Evolutionary conservation across 129 eudicot species (phyloP), one percentile per base, ranked within the genome.

Genomic region (Pseudognaphalium luteoalbum): DNA sequence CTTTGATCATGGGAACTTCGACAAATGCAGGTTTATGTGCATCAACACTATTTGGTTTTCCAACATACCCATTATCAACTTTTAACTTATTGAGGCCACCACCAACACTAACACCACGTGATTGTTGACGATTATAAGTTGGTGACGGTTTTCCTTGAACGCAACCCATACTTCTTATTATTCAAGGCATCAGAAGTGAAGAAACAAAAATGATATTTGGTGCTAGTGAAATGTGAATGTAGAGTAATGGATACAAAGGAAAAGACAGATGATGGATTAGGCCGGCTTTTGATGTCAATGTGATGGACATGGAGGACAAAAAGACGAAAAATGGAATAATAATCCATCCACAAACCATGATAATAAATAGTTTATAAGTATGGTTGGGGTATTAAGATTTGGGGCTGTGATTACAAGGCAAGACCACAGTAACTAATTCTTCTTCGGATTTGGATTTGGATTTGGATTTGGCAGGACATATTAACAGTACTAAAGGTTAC

Each of bases 131-230:
- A 58, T 58, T 47, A 20, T 44, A 76, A 56, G 29, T 4, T 20
- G 85, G 74, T 19, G 85, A 44, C 8, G 78, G 80, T 79, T 79
- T 90, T 22, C 69, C 84, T 75, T 74, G 88, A 76, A 86, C 85
- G 28, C 97, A 88, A 66, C 97, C 97, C 97, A 90, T 90, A 41
- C 8, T 39, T 47, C 54, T 47, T 47, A 47, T 47, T 47, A 47
- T 47, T 47, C 17, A 47, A 47, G 54, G 54, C n/a, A 14, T 14
- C 54, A 14, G 47, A 41, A 41, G 47, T 41, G 47, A 41, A 9
- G 14, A 41, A 47, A 14, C 54, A 47, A 14, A 47, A 11, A 14
- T 12, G 5, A 47, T 47, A 14, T 47, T 47, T 47, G 54, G 54
- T 47, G 54, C 1, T 12, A 47, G n/a, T 47, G 54, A 47, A 47